These are phyloP conservation scores for Lactarius sp. DNA, from an alignment of 768 basidiomycete species.

Conservation along the genomic window DNA sequence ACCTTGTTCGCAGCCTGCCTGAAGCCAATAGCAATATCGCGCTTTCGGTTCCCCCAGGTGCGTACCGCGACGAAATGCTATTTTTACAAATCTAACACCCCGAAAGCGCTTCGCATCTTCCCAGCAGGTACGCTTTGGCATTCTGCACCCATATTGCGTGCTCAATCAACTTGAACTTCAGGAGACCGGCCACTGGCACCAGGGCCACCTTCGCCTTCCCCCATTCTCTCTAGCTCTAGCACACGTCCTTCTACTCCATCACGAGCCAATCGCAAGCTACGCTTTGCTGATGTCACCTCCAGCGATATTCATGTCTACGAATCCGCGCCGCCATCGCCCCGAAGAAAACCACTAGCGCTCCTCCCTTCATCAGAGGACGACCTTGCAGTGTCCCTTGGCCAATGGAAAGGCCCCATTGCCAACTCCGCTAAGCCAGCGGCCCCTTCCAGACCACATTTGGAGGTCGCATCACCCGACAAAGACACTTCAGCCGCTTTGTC, in stretches of 20 bases:
- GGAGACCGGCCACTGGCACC: neutral
- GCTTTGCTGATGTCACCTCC: slow-evolving; percentile 72
- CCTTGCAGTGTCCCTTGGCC: slow-evolving; percentile 38
- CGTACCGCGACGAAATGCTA: neutral
- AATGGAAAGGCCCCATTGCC: slow-evolving; percentile 30
- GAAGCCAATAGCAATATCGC: neutral
- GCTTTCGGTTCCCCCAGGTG: slow-evolving; percentile 1
- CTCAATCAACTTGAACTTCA: neutral
- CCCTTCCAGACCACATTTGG: neutral
- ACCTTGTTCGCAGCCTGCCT: neutral
- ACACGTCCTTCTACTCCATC: slow-evolving; percentile 58
- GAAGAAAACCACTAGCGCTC: slow-evolving; percentile 53
- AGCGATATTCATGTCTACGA: slow-evolving; percentile 80
- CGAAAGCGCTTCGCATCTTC: neutral
- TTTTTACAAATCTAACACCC: neutral
- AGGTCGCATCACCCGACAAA: neutral
- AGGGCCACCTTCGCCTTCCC: slow-evolving; percentile 27
- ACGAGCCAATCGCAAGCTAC: slow-evolving; percentile 43
- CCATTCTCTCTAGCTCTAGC: slow-evolving; percentile 45
- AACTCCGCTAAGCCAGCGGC: neutral
- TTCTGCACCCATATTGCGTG: neutral
- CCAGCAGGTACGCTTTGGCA: slow-evolving; percentile 2
- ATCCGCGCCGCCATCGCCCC: slow-evolving; percentile 73
- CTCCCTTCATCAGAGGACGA: slow-evolving; percentile 43
- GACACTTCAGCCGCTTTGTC: neutral